These are phyloP conservation scores for Striga hermonthica DNA, from an alignment of 305 asterid genomes.

Conservation along the genomic window DNA sequence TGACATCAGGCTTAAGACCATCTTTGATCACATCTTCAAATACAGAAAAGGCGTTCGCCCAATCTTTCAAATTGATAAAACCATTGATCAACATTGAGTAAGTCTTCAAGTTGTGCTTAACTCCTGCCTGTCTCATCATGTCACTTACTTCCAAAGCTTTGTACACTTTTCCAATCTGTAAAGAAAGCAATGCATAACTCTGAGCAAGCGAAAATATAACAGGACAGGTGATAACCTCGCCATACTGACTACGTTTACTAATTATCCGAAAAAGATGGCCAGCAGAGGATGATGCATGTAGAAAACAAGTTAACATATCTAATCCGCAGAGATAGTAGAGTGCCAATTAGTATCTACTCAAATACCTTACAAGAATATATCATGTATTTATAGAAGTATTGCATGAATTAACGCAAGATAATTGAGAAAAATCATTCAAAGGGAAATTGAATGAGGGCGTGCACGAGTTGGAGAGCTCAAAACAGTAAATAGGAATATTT, in stretches of 20 bases:
- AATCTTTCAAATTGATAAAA: constrained; percentile 74
- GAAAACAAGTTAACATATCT: neutral
- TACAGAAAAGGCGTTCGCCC: constrained; percentile 92
- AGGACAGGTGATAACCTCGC: constrained; percentile 9
- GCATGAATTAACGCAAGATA: neutral
- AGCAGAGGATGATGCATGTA: neutral
- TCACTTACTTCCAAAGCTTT: constrained; percentile 87
- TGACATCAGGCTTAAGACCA: constrained; percentile 81
- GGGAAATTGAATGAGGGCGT: neutral
- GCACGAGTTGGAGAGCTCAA: neutral
- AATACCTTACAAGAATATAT: neutral
- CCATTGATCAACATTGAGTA: constrained; percentile 96
- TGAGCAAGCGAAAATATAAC: constrained; percentile 18
- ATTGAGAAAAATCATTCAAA: neutral
- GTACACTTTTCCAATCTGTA: constrained; percentile 72
- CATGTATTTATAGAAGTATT: neutral
- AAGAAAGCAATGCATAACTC: constrained; percentile 18
- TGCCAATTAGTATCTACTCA: neutral
- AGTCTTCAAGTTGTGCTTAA: constrained; percentile 87
- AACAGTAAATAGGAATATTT: neutral
- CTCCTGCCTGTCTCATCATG: constrained; percentile 70
- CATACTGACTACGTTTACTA: neutral
- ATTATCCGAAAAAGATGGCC: neutral
- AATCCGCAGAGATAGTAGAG: neutral
- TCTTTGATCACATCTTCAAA: constrained; percentile 82